These are phyloP conservation scores for Luffa acutangula DNA, from an alignment of 306 rosid species.

Conservation along the genomic window DNA sequence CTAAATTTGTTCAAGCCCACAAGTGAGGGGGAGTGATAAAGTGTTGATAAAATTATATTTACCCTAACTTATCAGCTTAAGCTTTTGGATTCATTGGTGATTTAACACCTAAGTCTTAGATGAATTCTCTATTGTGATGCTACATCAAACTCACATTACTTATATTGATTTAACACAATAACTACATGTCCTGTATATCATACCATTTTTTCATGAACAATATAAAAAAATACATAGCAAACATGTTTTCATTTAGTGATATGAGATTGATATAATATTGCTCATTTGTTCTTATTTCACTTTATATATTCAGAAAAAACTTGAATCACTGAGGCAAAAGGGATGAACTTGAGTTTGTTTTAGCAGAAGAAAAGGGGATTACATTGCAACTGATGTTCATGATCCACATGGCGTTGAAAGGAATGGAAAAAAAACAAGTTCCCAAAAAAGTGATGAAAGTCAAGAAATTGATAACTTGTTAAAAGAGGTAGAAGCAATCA, in stretches of 20 bases:
- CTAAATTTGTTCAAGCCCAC: too few relatives aligned
- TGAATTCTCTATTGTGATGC: conserved; percentile 21
- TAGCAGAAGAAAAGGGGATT: conserved; percentile 11
- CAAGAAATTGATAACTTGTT: too few relatives aligned
- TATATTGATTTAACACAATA: too few relatives aligned
- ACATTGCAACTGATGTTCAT: not conserved
- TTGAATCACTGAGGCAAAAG: not conserved
- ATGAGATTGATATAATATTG: not conserved
- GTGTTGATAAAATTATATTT: too few relatives aligned
- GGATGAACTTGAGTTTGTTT: not conserved
- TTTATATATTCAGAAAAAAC: not conserved
- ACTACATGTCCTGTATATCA: not conserved
- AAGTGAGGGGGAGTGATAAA: too few relatives aligned
- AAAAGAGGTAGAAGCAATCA: too few relatives aligned
- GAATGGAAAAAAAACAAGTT: not conserved
- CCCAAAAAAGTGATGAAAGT: conserved; percentile 4
- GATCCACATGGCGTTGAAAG: conserved; percentile 16
- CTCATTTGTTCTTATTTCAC: not conserved
- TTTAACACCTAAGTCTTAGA: too few relatives aligned
- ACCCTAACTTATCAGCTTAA: too few relatives aligned
- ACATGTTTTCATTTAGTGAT: not conserved
- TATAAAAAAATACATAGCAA: not conserved
- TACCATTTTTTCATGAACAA: not conserved
- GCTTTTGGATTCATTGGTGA: too few relatives aligned
- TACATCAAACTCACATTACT: conserved; percentile 4